phyloP scores from a whole-genome alignment of 768 basidiomycete species.

The Podaxis rugospora region DNA sequence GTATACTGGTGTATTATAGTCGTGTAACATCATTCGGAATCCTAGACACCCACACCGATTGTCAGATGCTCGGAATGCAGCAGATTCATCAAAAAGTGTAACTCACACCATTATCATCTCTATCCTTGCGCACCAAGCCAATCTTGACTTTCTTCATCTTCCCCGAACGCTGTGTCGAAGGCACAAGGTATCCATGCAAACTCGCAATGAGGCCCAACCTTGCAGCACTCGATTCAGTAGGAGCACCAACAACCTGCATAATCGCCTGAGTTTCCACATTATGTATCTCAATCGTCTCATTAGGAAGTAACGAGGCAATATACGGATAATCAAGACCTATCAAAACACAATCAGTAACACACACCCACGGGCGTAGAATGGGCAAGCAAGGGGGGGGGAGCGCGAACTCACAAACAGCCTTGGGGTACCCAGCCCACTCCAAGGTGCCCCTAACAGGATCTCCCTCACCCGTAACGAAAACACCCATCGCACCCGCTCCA shows the following conservation, averaged over 20 bases:
- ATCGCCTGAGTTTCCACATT: slow-evolving; percentile 69
- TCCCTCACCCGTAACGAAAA: slow-evolving; percentile 81
- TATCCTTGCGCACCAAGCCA: slow-evolving; percentile 16
- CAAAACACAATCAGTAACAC: neutral
- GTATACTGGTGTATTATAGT: slow-evolving; percentile 6
- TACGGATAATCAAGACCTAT: slow-evolving; percentile 81
- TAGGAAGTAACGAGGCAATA: slow-evolving; percentile 71
- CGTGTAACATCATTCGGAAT: neutral
- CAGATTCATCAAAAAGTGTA: no score
- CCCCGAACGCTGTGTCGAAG: slow-evolving; percentile 43
- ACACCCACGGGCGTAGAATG: neutral
- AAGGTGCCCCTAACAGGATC: slow-evolving; percentile 90
- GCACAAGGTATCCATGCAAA: slow-evolving; percentile 43
- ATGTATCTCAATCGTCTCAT: slow-evolving; percentile 80
- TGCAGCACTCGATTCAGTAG: slow-evolving; percentile 7
- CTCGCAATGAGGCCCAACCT: slow-evolving; percentile 35
- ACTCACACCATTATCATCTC: neutral
- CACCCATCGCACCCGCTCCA: slow-evolving; percentile 72
- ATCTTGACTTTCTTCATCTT: slow-evolving; percentile 42
- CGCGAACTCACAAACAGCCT: slow-evolving; percentile 60
- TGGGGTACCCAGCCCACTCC: slow-evolving; percentile 79
- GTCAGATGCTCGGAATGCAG: neutral
- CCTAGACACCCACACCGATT: neutral
- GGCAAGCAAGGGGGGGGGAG: no score
- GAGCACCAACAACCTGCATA: slow-evolving; percentile 62